These are phyloP conservation scores for Serendipita sp. DNA, from an alignment of 768 basidiomycete species.

Conservation along the genomic window DNA sequence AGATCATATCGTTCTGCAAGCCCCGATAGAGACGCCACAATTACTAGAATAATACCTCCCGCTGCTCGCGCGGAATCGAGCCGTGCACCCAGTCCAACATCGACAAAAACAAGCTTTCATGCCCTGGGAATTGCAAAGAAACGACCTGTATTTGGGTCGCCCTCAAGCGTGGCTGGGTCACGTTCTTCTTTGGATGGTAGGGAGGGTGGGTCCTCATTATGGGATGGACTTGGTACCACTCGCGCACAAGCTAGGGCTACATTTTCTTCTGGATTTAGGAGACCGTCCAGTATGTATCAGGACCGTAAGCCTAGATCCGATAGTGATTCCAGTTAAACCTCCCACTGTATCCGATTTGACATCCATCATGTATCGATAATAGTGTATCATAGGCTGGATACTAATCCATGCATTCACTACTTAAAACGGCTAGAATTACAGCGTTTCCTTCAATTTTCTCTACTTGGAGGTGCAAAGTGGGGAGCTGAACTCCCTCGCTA, in stretches of 20 bases:
- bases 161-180: background rate
- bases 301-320: background rate
- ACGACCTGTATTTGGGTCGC: background rate
- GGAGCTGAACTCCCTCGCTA: no score
- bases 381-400: no score
- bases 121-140: background rate
- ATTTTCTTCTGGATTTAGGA: background rate
- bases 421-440: no score
- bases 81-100: constrained; percentile 6
- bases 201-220: background rate
- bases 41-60: background rate
- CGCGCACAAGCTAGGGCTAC: background rate
- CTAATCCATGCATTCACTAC: no score
- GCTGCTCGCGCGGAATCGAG: background rate
- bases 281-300: background rate
- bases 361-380: no score
- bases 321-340: background rate
- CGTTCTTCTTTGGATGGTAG: background rate
- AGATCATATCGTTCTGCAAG: constrained; percentile 1
- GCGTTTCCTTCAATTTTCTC: no score
- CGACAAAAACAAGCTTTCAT: background rate
- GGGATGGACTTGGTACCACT: background rate
- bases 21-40: background rate
- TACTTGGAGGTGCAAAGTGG: no score
- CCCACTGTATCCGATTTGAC: no score